Evolutionary conservation across 2,329 filamentous ascomycete species (phyloP), one percentile per base, ranked within the genome.

Genomic region (Neonectria hederae): DNA sequence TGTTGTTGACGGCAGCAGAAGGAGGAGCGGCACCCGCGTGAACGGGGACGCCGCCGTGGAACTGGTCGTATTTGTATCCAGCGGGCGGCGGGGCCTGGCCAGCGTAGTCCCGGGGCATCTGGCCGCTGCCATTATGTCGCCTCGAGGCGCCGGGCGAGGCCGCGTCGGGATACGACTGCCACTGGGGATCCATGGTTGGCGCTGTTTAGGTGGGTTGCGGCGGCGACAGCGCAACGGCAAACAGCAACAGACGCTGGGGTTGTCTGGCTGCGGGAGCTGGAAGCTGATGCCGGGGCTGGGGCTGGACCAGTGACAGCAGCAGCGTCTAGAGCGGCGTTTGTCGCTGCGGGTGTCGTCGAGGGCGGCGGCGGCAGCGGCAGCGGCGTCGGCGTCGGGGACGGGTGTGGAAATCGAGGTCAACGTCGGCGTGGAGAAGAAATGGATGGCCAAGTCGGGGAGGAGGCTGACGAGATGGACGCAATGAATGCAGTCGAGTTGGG

Each of bases 11-110:
- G 74, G 74, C 67, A 65, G 74, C 70, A 48, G 71, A 63, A 70
- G 70, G 66, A 66, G 65, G 52, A 66, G 63, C 67, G 53, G 60
- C 67, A 61, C 71, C 69, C 65, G 71, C 64, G 59, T 72, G 72
- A 58, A 75, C 78, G 59, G 81, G 67, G 61, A 74, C 70, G 62
- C 73, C 74, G 66, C 73, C 80, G 76, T 89, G 88, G 76, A 90
- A 91, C 74, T 89, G 84, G 71, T 92, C 89, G 78, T 92, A 91
- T 71, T 89, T 88, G 80, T 88, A 91, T 75, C 83, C 84, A 69
- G 84, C 82, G 53, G 87, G 84, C 64, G 86, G 69, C 61, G 71
- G 68, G 62, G 73, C 63, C 63, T 72, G 77, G 66, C 69, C 72
- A 49, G 82, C 75, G 76, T 85, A 85, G 72, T 86, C 82, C 74